phyloP scores from a whole-genome alignment of 768 basidiomycete genomes.

The Lactarius evosmus region DNA sequence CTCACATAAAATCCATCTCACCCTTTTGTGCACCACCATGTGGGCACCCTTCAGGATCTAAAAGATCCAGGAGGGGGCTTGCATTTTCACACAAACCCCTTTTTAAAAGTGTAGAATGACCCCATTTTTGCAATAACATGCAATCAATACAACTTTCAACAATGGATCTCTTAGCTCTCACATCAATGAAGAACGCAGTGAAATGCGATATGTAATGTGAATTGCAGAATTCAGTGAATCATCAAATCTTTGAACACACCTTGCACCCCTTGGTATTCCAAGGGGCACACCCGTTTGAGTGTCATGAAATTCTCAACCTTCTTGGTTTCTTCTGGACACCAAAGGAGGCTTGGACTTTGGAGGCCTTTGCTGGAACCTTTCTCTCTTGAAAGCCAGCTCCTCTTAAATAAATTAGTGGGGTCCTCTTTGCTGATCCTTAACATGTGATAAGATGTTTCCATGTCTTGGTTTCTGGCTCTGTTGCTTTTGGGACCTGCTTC shows the following conservation, averaged over 20 bases:
- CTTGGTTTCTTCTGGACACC: slow-evolving; percentile 3
- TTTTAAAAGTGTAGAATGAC: slow-evolving; percentile 29
- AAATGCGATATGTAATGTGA: no score
- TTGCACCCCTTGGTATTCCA: slow-evolving; percentile 74
- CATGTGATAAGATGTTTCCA: slow-evolving; percentile 53
- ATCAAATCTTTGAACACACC: no score
- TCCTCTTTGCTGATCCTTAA: slow-evolving; percentile 25
- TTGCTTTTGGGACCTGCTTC: no score
- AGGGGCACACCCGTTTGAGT: slow-evolving; percentile 75
- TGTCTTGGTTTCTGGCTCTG: slow-evolving; percentile 34
- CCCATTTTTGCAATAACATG: slow-evolving; percentile 25
- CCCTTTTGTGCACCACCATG: no score
- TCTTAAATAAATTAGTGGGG: slow-evolving; percentile 27
- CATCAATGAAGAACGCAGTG: slow-evolving; percentile 63
- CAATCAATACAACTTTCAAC: slow-evolving; percentile 32
- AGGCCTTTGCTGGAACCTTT: slow-evolving; percentile 37
- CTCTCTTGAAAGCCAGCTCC: slow-evolving; percentile 32
- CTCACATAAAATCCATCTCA: no score
- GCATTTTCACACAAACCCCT: slow-evolving; percentile 25
- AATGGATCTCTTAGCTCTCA: slow-evolving; percentile 58
- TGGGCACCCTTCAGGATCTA: no score
- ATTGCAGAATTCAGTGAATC: no score
- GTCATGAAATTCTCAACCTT: slow-evolving; percentile 53
- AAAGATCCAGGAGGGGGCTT: neutral
- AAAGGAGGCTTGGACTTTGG: slow-evolving; percentile 46